These are phyloP conservation scores for Paulownia fortunei DNA, from an alignment of 257 asterid species.

Conservation along the genomic window DNA sequence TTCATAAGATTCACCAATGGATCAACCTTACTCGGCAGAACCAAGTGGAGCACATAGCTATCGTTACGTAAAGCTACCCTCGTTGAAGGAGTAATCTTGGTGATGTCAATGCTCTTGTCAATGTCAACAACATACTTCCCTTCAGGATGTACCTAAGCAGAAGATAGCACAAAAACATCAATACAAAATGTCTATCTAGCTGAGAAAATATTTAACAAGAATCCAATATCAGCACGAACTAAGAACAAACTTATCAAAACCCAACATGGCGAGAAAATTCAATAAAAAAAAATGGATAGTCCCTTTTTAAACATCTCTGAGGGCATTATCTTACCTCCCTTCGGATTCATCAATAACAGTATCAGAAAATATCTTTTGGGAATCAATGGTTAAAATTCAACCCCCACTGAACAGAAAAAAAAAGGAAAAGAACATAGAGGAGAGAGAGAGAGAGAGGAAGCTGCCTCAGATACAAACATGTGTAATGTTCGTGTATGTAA, in stretches of 20 bases:
- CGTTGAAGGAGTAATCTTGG: constrained; percentile 91
- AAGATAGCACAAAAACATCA: constrained; percentile 38
- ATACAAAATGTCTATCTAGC: constrained; percentile 8
- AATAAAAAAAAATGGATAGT: background rate
- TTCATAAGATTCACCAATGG: constrained; percentile 95
- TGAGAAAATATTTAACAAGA: constrained; percentile 5
- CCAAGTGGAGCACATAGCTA: constrained; percentile 92
- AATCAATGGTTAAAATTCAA: background rate
- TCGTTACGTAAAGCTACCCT: constrained; percentile 97
- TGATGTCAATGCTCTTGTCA: constrained; percentile 89
- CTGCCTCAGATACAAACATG: background rate
- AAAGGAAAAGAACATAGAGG: background rate
- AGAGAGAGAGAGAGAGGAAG: too few relatives aligned
- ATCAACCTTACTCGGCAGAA: constrained; percentile 94
- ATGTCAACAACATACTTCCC: constrained; percentile 89
- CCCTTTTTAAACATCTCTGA: background rate
- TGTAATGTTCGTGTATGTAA: too few relatives aligned
- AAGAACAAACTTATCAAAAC: background rate
- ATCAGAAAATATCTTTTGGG: background rate
- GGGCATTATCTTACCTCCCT: background rate
- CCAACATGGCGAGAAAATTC: background rate
- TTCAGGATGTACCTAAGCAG: constrained; percentile 81
- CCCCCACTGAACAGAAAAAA: background rate
- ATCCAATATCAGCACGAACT: background rate
- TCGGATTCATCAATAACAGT: background rate